Evolutionary conservation across 2,329 filamentous ascomycete species (phyloP), one percentile per base, ranked within the genome.

Genomic region (Biscogniauxia marginata): DNA sequence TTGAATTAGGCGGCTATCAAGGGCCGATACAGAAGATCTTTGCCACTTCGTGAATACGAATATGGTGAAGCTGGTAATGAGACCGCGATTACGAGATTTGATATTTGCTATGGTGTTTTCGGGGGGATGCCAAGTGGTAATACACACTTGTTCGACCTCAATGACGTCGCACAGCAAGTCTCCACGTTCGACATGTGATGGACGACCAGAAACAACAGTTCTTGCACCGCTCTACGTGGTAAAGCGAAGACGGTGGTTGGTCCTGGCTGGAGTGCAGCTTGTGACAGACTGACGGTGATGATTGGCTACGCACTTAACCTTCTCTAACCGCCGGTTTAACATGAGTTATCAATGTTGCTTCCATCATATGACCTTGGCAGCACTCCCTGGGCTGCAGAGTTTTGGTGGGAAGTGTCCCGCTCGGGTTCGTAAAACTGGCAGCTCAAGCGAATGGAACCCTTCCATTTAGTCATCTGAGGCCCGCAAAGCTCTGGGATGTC

Each of bases 191-290:
- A 54, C 59, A 62, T 62, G 61, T 62, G 61, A 62, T 53, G 46
- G 49, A 45, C 52, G 52, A 19, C 46, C 20, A 25, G 25, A 49
- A 46, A 30, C 25, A 47, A 13, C 45, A 50, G 61, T 63, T 60
- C 59, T 57, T 62, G 61, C 60, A 63, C 55, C 50, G 55, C 34
- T 53, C 59, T 43, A 30, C n/a, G n/a, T n/a, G n/a, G 13, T 16
- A 39, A 8, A 39, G 34, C 34, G 20, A 49, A 46, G 24, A 43
- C 19, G 52, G 24, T 50, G 43, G 45, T 16, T 20, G 44, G 44
- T 20, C 44, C 18, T 46, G 13, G 44, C 49, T 22, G 9, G 46
- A 22, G 19, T 53, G 49, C 49, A 47, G 55, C 47, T 45, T 50
- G 52, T 55, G 59, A 57, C 22, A 52, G 56, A 53, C n/a, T 25